Evolutionary conservation across 225 moss, liverwort and hornwort species (phyloP), one percentile per base, ranked within the genome.

Genomic region (Marchantia paleacea): DNA sequence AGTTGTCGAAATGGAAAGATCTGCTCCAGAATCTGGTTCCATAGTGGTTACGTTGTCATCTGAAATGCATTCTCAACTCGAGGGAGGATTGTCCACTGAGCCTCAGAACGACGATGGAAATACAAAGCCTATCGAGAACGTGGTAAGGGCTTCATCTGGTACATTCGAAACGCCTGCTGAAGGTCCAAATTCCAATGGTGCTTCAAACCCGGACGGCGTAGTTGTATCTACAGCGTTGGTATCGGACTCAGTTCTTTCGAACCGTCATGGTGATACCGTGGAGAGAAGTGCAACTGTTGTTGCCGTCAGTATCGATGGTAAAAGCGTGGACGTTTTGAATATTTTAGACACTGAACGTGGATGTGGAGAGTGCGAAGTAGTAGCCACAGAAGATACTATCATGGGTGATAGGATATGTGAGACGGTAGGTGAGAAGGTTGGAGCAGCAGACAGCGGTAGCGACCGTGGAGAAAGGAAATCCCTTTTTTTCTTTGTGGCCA

Each of bases 401-500:
- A 72, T 12, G 20, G 6, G 22, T 51, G 50, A 72, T 51, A 18
- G 52, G 22, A 51, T 20, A 16, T 3, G 22, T 50, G 72, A 24
- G 22, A 22, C n/a, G 2, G 7, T 26, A 25, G 74, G 16, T 55
- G 74, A 28, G 28, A 55, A 75, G 24, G 14, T 28, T 28, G 24
- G 26, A 54, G 28, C 29, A 28, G 55, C 52, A 25, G 7, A 28
- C 7, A 54, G 2, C 55, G 55, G 7, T 75, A 11, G 0, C 16
- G 25, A 29, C 7, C 1, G 16, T 55, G 3, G 11, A 62, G 65
- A 66, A 49, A 73, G 22, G 19, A 77, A 29, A 16, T 7, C 15
- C 0, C 47, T 67, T 26, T 19, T 55, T 49, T 66, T 88, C 24
- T 88, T 81, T 79, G 83, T 88, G 25, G 85, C 79, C 18, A 85